Base-by-base conservation (phyloP, 2,329 filamentous ascomycete species). In the Xylaria polymorpha region DNA sequence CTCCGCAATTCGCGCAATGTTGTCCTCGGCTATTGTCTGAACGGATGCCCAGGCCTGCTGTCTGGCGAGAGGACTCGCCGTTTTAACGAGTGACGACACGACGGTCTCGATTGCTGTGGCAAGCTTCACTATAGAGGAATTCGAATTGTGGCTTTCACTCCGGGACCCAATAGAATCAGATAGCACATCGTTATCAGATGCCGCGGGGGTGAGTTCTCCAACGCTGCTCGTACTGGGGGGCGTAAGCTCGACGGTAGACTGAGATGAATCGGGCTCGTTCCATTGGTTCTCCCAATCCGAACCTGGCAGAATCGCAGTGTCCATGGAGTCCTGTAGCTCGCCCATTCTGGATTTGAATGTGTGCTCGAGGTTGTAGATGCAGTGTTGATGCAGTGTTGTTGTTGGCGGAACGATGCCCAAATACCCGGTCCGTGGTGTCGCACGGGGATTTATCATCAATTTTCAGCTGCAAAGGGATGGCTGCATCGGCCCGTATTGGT, bases 201-300 rank as follows among this genome's bases (percentile, higher is more conserved):
- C 20, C 51, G 65, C 32, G 29, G 65, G 64, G 65, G 65, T 67
- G 20, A 15, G 29, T 44, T 58, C 65, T 58, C 55, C 55, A 55
- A 59, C 46, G n/a, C 65, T 67, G 35, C 43, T 63, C 18, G 44
- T 41, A 32, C 53, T 53, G 7, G 65, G 60, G 18, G 65, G 59
- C 22, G 65, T 67, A 53, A 57, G 60, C 55, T 64, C 60, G 37
- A 67, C 39, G 1, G 60, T 25, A 59, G 44, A 64, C 43, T 51
- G 64, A 51, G 18, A 22, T 12, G 32, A 44, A 14, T 51, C 25
- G 35, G 14, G 10, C 10, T 64, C 60, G 57, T 43, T 44, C 32
- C 43, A 67, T 58, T 63, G 58, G 20, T 20, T 29, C 20, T 35
- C 60, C 44, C 60, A 37, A 5, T 14, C 59, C 15, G 37, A 64